Base-by-base conservation (phyloP, 2,329 filamentous ascomycete genomes). In the Penicillium expansum region DNA sequence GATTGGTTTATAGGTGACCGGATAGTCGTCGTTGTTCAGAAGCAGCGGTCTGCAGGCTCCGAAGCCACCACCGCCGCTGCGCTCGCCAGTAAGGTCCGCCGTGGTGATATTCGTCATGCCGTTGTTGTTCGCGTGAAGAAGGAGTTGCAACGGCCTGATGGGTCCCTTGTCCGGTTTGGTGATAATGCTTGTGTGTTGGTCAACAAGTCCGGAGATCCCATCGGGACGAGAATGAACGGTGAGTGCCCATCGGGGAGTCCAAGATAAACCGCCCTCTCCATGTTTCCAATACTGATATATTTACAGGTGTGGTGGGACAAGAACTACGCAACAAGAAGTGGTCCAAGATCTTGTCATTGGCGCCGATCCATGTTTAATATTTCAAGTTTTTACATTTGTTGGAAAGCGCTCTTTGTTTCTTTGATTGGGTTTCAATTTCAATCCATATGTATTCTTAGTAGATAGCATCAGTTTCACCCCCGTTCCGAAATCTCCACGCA, bases 111-210 rank as follows among this genome's bases (percentile, higher is more conserved):
- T 67, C 86, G 93, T 63, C 94, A 99, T 76, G 94, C 94, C 20
- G 91, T 99, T 43, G 87, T 99, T 27, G 95, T 99, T 57, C 89
- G 94, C 62, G 96, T 93, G 37, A 86, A 81, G 69, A 96, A 97
- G 79, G 89, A 92, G 77, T 85, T 89, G 59, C 90, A 94, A 75
- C 84, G 94, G 61, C 85, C 86, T 32, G 94, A 99, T 79, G 94
- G 94, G 51, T 92, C 88, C 71, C 86, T 94, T 45, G 88, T 99
- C 64, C 87, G 87, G 66, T 99, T 99, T 75, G 94, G 96, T 77
- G 94, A 99, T 78, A 99, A 99, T 76, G 94, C 94, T 47, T 99
- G 94, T 74, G 94, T 99, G 44, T 81, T 99, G 66, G 89, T 99
- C 75, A 97, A 95, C 80, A 99, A 97, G 83, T 84, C 91, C 10